A percentile compares a stretch with the other conserved stretches of the same genome.
These are phyloP conservation scores for Russula abietina DNA, from an alignment of 768 basidiomycete species.

Conservation along the genomic window DNA sequence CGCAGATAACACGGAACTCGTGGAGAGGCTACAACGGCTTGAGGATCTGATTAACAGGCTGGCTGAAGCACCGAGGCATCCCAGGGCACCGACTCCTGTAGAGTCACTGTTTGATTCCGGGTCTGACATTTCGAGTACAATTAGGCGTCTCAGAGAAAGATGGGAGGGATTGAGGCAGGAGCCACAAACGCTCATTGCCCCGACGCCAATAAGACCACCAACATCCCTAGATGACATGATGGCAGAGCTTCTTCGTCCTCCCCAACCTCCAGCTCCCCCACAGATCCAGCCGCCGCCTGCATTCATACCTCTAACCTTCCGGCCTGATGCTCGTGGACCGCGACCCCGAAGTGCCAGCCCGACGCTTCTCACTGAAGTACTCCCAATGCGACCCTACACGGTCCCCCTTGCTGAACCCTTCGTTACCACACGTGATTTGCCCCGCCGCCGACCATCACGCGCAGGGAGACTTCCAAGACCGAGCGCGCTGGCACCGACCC, in stretches of 20 bases:
- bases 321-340: conserved; percentile 37
- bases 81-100: conserved; percentile 26
- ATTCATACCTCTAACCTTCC: conserved; percentile 49
- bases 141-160: conserved; percentile 29
- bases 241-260: conserved; percentile 52
- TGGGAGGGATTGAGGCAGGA: conserved; percentile 30
- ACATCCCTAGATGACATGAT: conserved; percentile 55
- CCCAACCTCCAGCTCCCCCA: conserved; percentile 36
- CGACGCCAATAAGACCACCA: conserved; percentile 39
- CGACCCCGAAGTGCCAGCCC: conserved; percentile 42
- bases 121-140: conserved; percentile 28
- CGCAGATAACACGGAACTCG: conserved; percentile 36
- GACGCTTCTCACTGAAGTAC: conserved; percentile 29
- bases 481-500: neutral
- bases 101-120: conserved; percentile 31
- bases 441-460: conserved; percentile 6
- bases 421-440: conserved; percentile 16
- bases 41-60: conserved; percentile 22
- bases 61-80: conserved; percentile 16
- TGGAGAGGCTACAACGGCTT: conserved; percentile 20
- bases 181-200: conserved; percentile 38
- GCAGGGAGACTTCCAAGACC: neutral
- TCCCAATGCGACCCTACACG: conserved; percentile 27
- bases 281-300: conserved; percentile 46
- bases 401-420: conserved; percentile 16